These are phyloP conservation scores for Septoria linicola DNA, from an alignment of 2,329 filamentous ascomycete genomes.

Conservation along the genomic window DNA sequence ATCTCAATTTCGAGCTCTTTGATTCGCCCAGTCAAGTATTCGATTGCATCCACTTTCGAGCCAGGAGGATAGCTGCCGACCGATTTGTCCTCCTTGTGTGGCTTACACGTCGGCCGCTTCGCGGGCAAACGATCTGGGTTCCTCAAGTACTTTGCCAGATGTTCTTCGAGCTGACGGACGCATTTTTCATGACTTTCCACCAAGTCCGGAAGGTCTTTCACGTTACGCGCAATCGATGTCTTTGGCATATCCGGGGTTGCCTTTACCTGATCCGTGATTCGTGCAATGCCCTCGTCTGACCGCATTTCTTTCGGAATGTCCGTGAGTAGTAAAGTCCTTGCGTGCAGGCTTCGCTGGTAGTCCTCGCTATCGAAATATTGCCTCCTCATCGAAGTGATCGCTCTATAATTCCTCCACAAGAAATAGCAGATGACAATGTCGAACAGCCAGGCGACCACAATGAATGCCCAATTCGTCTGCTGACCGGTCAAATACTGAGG, in stretches of 20 bases:
- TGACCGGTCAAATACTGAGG: slow-evolving; percentile 50
- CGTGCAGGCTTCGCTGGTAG: slow-evolving; percentile 83
- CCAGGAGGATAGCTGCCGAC: slow-evolving; percentile 58
- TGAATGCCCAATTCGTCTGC: slow-evolving; percentile 57
- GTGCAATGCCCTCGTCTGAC: slow-evolving; percentile 82
- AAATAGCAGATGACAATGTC: slow-evolving; percentile 75
- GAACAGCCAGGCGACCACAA: slow-evolving; percentile 62
- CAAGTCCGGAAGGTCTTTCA: slow-evolving; percentile 81
- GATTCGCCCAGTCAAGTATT: slow-evolving; percentile 85
- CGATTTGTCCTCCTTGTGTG: slow-evolving; percentile 71
- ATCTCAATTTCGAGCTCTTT: slow-evolving; percentile 78
- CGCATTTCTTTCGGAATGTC: slow-evolving; percentile 76
- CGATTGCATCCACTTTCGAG: slow-evolving; percentile 87
- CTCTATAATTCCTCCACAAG: slow-evolving; percentile 86
- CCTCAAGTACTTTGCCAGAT: slow-evolving; percentile 86
- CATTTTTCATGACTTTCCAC: slow-evolving; percentile 79
- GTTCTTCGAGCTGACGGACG: slow-evolving; percentile 77
- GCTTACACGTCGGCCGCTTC: slow-evolving; percentile 73
- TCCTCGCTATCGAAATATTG: slow-evolving; percentile 81
- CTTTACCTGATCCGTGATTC: slow-evolving; percentile 76
- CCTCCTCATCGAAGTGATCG: slow-evolving; percentile 68
- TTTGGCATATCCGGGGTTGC: slow-evolving; percentile 76
- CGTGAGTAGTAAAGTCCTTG: slow-evolving; percentile 67
- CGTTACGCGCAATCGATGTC: slow-evolving; percentile 83
- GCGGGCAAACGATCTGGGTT: slow-evolving; percentile 78